These are phyloP conservation scores for Brachypodium distachyon DNA, from an alignment of 202 grass and related monocot species.

Conservation along the genomic window DNA sequence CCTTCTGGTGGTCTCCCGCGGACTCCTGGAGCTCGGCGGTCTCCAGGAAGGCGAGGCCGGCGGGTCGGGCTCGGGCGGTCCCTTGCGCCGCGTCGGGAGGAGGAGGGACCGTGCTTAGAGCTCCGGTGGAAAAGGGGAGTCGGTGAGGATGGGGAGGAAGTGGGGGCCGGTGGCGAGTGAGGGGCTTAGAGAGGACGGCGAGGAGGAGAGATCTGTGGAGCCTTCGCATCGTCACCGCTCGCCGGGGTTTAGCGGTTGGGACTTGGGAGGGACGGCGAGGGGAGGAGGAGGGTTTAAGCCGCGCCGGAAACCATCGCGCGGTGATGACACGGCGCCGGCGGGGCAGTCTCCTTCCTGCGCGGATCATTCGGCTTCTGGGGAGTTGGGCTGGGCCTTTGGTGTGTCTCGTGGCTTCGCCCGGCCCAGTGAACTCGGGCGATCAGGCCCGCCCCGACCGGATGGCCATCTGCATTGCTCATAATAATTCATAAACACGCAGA, in stretches of 20 bases:
- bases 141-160: background rate
- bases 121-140: constrained; percentile 29
- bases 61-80: background rate
- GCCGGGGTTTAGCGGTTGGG: background rate
- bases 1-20: constrained; percentile 34
- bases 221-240: constrained; percentile 47
- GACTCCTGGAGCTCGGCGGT: constrained; percentile 29
- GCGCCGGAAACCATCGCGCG: background rate
- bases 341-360: background rate
- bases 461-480: too few relatives aligned
- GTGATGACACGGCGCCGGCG: background rate
- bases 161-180: background rate
- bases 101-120: constrained; percentile 21
- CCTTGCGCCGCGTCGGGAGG: background rate
- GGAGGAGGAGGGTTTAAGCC: background rate
- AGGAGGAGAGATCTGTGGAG: constrained; percentile 24
- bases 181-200: constrained; percentile 17
- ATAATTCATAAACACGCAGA: too few relatives aligned
- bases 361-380: too few relatives aligned
- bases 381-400: background rate
- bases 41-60: constrained; percentile 33
- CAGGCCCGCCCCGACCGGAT: too few relatives aligned
- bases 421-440: background rate
- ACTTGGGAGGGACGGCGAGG: too few relatives aligned
- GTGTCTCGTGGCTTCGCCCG: background rate